Base-by-base conservation (phyloP, 495 filamentous ascomycete genomes). In the Podospora conica region DNA sequence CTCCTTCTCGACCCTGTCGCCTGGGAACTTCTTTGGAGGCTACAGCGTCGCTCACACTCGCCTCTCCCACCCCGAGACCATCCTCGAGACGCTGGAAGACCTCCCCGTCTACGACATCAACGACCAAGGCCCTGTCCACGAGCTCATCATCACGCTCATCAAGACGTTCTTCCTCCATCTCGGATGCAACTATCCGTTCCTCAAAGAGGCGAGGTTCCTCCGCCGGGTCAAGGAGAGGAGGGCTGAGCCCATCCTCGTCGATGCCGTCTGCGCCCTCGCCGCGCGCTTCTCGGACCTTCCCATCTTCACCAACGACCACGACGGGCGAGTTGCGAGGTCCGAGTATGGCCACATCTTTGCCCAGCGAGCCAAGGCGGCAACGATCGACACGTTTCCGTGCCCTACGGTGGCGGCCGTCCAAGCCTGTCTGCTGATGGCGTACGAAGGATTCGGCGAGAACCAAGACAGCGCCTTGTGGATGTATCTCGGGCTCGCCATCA, bases 391-490 rank as follows among this genome's bases (percentile, higher is more conserved):
- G 1, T 88, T 94, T 64, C 84, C 90, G 27, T 93, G 88, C 63
- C 91, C 91, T 18, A 91, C 87, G 11, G 85, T 96, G 22, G 86
- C 88, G 56, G 90, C 88, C 55, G 89, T 92, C 4, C 91, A 94
- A 69, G 90, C 91, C 8, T 91, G 87, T 57, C 76, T 96, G 28
- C 75, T 96, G 55, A 83, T 96, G 74, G 91, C 91, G 0, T 96
- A 96, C 74, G 89, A 93, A 67, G 88, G 91, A 54, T 96, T 96
- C 66, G 91, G 91, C 12, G 88, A 89, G 22, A 91, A 91, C 69
- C 89, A 90, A 66, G 91, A 94, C 71, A 94, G 91, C 74, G 90
- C 91, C 3, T 78, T 96, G 20, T 96, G 91, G 91, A 94, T 93
- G 91, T 93, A 93, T 68, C 78, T 94, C 18, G 91, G 91, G 0